Evolutionary conservation across 2,329 filamentous ascomycete genomes (phyloP).

Genomic region (Aspergillus udagawae): DNA sequence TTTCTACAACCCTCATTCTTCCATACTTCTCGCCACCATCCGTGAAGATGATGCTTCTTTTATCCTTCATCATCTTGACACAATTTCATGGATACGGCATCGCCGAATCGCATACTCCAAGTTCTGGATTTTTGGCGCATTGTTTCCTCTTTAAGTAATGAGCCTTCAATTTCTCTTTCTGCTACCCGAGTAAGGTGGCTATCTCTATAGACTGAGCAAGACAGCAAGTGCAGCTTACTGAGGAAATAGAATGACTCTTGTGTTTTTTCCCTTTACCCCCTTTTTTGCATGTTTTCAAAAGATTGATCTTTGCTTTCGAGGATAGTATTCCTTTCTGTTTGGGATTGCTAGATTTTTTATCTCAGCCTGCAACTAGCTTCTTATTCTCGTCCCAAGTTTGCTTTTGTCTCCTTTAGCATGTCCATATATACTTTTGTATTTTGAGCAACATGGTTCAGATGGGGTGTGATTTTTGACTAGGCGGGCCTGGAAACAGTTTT

Average conservation of each 20-base stretch:
- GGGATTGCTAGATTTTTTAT: not conserved
- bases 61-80: slow-evolving; percentile 3
- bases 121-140: slow-evolving; percentile 1
- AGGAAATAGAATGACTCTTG: slow-evolving; percentile 17
- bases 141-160: not conserved
- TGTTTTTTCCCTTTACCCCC: not conserved
- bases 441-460: not conserved
- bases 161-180: not conserved
- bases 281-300: slow-evolving; percentile 4
- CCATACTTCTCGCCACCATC: slow-evolving; percentile 1
- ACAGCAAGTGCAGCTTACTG: slow-evolving; percentile 12
- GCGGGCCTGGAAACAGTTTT: not conserved
- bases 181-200: slow-evolving; percentile 11
- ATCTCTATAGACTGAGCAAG: slow-evolving; percentile 19
- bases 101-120: not conserved
- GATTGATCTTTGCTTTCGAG: slow-evolving; percentile 4
- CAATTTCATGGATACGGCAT: not conserved
- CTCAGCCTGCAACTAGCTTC: not conserved
- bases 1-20: not conserved
- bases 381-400: not conserved
- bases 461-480: not conserved
- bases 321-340: slow-evolving; percentile 1
- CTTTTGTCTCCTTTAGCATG: not conserved
- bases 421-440: not conserved
- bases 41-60: slow-evolving; percentile 6